Conservation (phyloP, 768 basidiomycete species). For the Trametes villosa region DNA sequence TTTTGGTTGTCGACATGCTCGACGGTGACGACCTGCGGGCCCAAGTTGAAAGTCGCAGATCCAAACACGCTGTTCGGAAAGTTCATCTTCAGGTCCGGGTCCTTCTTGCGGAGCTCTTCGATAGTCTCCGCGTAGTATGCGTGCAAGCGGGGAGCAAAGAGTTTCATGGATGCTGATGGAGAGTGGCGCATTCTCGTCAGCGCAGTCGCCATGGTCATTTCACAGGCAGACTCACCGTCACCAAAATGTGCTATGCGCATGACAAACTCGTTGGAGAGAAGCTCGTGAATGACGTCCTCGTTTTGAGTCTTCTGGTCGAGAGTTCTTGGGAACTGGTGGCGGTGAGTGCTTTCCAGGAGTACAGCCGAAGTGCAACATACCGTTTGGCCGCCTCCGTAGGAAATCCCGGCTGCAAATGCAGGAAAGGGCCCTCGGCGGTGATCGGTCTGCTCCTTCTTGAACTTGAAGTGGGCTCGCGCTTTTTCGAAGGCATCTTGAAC, state of each 20-base stretch:
- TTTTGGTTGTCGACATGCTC: conserved; percentile 38
- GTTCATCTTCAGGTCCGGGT: conserved; percentile 10
- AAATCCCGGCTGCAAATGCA: conserved; percentile 29
- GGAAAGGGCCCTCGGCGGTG: conserved; percentile 26
- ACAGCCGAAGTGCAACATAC: neutral
- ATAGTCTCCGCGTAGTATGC: too few species aligned
- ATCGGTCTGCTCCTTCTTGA: neutral
- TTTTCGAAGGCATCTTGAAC: neutral
- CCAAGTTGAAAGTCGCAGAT: conserved; percentile 37
- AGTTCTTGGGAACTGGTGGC: neutral
- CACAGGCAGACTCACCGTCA: neutral
- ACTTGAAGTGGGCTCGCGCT: neutral
- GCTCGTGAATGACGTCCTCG: neutral
- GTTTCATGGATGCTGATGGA: neutral
- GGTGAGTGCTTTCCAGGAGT: neutral
- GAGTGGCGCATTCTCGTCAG: neutral
- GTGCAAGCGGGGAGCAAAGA: too few species aligned
- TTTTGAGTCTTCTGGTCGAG: neutral
- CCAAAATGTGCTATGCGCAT: neutral
- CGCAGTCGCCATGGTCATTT: neutral
- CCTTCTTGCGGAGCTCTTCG: too few species aligned
- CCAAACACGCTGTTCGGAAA: conserved; percentile 36
- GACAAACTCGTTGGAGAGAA: neutral
- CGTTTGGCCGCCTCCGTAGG: conserved; percentile 37
- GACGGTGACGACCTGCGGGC: conserved; percentile 13